Base-by-base conservation (phyloP, 257 asterid species). In the Solanum pimpinellifolium region DNA sequence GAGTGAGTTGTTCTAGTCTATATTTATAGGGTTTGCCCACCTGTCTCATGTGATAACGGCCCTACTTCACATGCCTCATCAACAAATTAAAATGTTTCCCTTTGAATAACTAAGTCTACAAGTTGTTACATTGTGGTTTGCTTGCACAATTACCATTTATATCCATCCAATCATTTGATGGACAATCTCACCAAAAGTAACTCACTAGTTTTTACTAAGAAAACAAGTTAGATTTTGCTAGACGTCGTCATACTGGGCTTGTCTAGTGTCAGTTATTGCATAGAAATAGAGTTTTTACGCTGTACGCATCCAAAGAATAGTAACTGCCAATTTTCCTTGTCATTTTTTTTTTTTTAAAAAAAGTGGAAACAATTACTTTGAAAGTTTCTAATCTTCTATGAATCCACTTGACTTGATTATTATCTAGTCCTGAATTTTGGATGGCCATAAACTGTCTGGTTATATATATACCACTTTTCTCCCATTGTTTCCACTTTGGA, bases 11-110 rank as follows among this genome's bases (percentile, higher is more conserved):
- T 39, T 35, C 7, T 5, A 37, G 39, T 37, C 7, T 37, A 37
- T 33, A 16, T 86, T 86, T 88, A 70, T 88, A 88, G 83, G n/a
- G 82, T 12, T 29, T 39, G 29, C 29, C 44, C 73, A 74, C 9
- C 31, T 75, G 56, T 56, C 76, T 8, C 83, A 75, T 41, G 83
- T 75, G 52, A 39, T n/a, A 37, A 5, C 2, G 39, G 39, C 39
- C 39, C 39, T 5, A 37, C 2, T 20, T 89, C 89, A 89, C 91
- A 87, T 89, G 91, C 85, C 73, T 78, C 70, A 75, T 35, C 73
- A 66, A 65, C 72, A 25, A 41, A 66, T 8, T 62, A 5, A 42
- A 49, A 49, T 49, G 2, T 15, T 49, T 5, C 60, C 60, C 60
- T 49, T 21, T 49, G 60, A 49, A 49, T 15, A 5, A 49, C 21